Evolutionary conservation across 192 early-diverging fungal species (phyloP).

Genomic region (Coemansia sp.): DNA sequence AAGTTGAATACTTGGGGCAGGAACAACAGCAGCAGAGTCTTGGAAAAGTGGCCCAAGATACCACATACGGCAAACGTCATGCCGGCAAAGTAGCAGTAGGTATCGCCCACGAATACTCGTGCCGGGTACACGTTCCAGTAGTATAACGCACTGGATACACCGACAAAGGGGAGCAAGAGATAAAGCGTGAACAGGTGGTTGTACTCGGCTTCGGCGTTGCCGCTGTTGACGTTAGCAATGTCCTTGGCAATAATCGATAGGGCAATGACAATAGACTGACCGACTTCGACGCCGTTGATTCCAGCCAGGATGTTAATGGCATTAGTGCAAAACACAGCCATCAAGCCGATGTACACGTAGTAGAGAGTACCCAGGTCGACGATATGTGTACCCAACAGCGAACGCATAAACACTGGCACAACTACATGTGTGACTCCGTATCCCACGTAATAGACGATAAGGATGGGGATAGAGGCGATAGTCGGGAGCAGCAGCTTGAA

Average conservation of each 20-base stretch:
- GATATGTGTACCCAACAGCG: conserved; percentile 64
- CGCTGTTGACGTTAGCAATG: conserved; percentile 38
- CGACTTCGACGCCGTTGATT: conserved; percentile 96
- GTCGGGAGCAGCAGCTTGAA: conserved; percentile 94
- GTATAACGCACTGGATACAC: conserved; percentile 78
- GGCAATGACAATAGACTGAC: conserved; percentile 90
- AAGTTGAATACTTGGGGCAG: conserved; percentile 98
- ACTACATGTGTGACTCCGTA: conserved; percentile 85
- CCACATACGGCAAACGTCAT: conserved; percentile 99
- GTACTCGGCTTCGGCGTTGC: conserved; percentile 63
- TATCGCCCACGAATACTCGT: conserved; percentile 92
- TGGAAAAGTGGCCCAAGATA: conserved; percentile 90
- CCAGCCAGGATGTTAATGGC: conserved; percentile 98
- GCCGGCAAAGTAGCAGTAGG: conserved; percentile 96
- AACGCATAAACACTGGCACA: conserved; percentile 80
- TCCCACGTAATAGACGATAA: conserved; percentile 93
- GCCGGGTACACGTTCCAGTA: conserved; percentile 94
- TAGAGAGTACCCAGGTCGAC: conserved; percentile 89
- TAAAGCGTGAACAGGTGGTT: conserved; percentile 85
- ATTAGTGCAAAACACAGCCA: conserved; percentile 95
- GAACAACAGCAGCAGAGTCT: conserved; percentile 91
- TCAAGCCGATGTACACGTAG: conserved; percentile 88
- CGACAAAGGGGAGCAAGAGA: conserved; percentile 91
- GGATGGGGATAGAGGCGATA: conserved; percentile 87
- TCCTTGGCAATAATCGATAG: conserved; percentile 69